Conservation (phyloP, 1,139 yeast species). For the Geotrichum aggregatum region DNA sequence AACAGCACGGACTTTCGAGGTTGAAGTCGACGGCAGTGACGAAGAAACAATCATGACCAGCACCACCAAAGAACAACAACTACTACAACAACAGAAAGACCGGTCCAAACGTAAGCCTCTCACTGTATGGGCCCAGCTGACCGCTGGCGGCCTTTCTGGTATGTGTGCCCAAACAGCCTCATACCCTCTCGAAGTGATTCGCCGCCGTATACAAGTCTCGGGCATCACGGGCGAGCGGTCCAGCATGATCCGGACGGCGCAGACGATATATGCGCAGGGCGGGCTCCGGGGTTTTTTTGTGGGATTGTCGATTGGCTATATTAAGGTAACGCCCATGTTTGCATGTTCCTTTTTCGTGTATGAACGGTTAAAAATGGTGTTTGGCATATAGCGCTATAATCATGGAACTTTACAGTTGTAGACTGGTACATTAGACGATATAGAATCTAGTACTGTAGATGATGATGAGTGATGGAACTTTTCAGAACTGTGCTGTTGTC, state of each 20-base stretch:
- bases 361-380: conserved; percentile 69
- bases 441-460: too few species aligned
- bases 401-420: not conserved
- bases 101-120: conserved; percentile 46
- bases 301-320: conserved; percentile 90
- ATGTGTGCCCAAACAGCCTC: conserved; percentile 94
- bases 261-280: conserved; percentile 53
- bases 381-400: conserved; percentile 51
- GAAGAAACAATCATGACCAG: too few species aligned
- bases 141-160: conserved; percentile 95
- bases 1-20: too few species aligned
- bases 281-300: conserved; percentile 88
- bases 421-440: too few species aligned
- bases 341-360: conserved; percentile 94
- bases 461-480: too few species aligned
- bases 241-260: conserved; percentile 44
- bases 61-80: too few species aligned
- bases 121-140: conserved; percentile 83
- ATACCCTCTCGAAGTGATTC: conserved; percentile 90
- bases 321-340: conserved; percentile 94
- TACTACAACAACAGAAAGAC: not conserved
- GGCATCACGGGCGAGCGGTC: conserved; percentile 24
- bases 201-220: conserved; percentile 91
- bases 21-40: too few species aligned
- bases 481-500: too few species aligned